Evolutionary conservation across 257 asterid species (phyloP).

Genomic region (Lantana camara): DNA sequence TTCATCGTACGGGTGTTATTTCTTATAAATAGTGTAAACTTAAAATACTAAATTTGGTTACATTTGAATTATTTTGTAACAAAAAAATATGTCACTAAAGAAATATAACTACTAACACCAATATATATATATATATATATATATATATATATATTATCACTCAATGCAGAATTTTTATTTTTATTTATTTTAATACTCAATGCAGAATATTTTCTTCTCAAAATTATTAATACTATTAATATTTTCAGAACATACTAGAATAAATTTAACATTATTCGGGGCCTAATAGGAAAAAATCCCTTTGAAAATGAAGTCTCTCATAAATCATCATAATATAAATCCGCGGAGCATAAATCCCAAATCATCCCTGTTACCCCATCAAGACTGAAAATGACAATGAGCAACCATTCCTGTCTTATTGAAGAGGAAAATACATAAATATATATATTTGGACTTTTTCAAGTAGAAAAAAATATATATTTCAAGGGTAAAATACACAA

Average conservation of each 20-base stretch:
- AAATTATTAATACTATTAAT: constrained; percentile 9
- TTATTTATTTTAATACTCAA: too few species aligned
- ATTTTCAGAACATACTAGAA: not conserved
- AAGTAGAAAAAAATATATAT: not conserved
- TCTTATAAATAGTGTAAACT: too few species aligned
- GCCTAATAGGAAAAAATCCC: constrained; percentile 20
- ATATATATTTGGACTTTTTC: too few species aligned
- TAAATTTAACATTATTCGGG: constrained; percentile 25
- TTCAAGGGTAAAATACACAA: not conserved
- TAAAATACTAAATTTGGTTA: too few species aligned
- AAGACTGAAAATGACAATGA: constrained; percentile 40
- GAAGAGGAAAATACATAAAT: not conserved
- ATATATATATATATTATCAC: constrained; percentile 8
- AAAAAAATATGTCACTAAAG: not conserved
- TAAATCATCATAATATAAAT: constrained; percentile 25
- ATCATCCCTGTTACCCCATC: constrained; percentile 36
- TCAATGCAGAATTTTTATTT: too few species aligned
- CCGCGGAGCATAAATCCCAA: constrained; percentile 31
- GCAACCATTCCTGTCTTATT: constrained; percentile 33
- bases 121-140: too few species aligned
- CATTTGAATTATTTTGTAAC: not conserved
- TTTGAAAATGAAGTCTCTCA: constrained; percentile 42
- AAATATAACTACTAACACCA: too few species aligned
- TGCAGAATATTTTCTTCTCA: not conserved
- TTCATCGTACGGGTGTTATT: too few species aligned